Base-by-base conservation (phyloP, 108 stramenopile genomes). In the Skeletonema grethae region DNA sequence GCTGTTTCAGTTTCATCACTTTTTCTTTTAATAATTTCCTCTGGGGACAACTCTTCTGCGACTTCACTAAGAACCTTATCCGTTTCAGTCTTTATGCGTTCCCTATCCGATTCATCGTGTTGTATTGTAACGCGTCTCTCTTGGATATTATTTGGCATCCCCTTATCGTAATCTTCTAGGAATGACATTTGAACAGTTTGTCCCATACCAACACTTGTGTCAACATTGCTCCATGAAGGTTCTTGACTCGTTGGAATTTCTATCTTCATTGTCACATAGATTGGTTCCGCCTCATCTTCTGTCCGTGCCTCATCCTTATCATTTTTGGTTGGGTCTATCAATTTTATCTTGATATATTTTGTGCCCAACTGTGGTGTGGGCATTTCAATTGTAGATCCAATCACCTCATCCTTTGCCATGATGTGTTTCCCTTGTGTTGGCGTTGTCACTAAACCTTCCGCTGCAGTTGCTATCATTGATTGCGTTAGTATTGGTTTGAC, bases 331-430 rank as follows among this genome's bases (percentile, higher is more conserved):
- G 50, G 18, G 9, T 53, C 50, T 2, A 53, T 53, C 50, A 53
- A 53, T 53, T 53, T 53, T 53, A 53, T 53, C 50, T 53, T 24
- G 50, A 53, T 22, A 22, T n/a, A 53, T 22, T 53, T 53, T 53
- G 50, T 53, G 8, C 22, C 50, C 9, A n/a, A 22, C 2, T 22
- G 15, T 20, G 16, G 8, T 24, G 50, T 53, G 8, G 50, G 50
- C 50, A 53, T 24, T 53, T 53, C 20, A 53, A 53, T 53, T 8
- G 50, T 53, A 53, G 50, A 53, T 53, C 50, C 50, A 22, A 53
- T 53, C 22, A 53, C 50, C 22, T 8, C 22, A 53, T 53, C 50
- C 8, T 2, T 53, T 53, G 18, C 1, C n/a, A n/a, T 1, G 22
- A 53, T 22, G 9, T 8, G 15, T 24, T 53, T 22, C 15, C 16